Evolutionary conservation across 805 yeast genomes (phyloP), one percentile per base, ranked within the genome.

Genomic region (Cyberlindnera petersonii): DNA sequence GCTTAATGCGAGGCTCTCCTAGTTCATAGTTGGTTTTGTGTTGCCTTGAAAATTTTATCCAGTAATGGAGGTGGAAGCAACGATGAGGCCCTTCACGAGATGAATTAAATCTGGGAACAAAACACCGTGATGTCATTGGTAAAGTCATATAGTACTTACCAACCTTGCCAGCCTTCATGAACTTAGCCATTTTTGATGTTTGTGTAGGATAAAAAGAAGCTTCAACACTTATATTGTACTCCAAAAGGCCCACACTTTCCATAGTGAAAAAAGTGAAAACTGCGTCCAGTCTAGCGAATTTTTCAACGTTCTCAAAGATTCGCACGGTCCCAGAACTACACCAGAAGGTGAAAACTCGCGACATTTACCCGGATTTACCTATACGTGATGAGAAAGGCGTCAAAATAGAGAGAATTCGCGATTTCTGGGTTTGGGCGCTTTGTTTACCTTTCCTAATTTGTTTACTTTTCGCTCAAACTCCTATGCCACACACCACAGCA

Each of bases 131-230:
- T 24, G 24, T 13, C 26, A 28, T 10, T 35, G 28, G 13, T 20
- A 15, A 6, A 5, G 20, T 15, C 16, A 18, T 14, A 20, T 14
- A 14, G 40, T 75, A 82, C 93, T 71, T 82, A 83, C 91, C 58
- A 84, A 91, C 98, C 49, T 55, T 55, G 82, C 97, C 97, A 72
- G 98, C 86, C 80, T 91, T 93, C 77, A 93, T 82, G 84, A 93
- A 91, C 77, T 93, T 93, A 78, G 96, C 96, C 96, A 88, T 89
- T 75, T 66, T 63, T 43, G 50, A 39, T 37, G 40, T 40, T 33
- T 38, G 26, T 24, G 37, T 36, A 6, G 26, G 24, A 22, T 35
- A 16, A 21, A 35, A 34, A 16, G 30, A 9, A n/a, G n/a, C n/a
- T n/a, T n/a, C n/a, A n/a, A n/a, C n/a, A 19, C 37, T 27, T 20